Conservation (phyloP, 176 grass and related monocot species). For the Puccinellia tenuiflora region DNA sequence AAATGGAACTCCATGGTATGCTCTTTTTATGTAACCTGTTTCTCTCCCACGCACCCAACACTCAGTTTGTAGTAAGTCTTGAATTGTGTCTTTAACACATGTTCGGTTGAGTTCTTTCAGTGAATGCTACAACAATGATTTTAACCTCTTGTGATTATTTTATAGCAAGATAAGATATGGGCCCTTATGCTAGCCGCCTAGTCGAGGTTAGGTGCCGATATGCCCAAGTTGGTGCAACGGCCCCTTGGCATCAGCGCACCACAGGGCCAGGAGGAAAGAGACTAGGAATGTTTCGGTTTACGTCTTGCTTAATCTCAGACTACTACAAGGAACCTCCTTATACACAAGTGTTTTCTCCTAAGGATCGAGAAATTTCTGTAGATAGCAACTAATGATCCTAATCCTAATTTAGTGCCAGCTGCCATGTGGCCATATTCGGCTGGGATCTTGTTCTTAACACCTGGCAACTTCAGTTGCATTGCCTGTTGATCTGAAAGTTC, state of each 20-base stretch:
- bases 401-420: background rate
- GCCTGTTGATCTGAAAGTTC: background rate
- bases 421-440: background rate
- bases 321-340: background rate
- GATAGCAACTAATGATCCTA: background rate
- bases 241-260: background rate
- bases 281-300: background rate
- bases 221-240: background rate
- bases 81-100: background rate
- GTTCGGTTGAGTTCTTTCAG: background rate
- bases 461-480: background rate
- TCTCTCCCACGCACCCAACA: background rate
- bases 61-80: background rate
- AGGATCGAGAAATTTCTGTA: background rate
- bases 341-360: background rate
- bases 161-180: background rate
- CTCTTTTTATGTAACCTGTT: background rate
- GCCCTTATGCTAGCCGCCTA: background rate
- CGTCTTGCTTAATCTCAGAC: background rate
- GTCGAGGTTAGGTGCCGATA: background rate
- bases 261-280: background rate
- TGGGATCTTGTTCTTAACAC: background rate
- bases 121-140: background rate
- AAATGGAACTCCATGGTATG: conserved; percentile 73
- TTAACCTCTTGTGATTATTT: background rate